These are phyloP conservation scores for Heracleum sosnowskyi DNA, from an alignment of 129 eudicot species.

Conservation along the genomic window DNA sequence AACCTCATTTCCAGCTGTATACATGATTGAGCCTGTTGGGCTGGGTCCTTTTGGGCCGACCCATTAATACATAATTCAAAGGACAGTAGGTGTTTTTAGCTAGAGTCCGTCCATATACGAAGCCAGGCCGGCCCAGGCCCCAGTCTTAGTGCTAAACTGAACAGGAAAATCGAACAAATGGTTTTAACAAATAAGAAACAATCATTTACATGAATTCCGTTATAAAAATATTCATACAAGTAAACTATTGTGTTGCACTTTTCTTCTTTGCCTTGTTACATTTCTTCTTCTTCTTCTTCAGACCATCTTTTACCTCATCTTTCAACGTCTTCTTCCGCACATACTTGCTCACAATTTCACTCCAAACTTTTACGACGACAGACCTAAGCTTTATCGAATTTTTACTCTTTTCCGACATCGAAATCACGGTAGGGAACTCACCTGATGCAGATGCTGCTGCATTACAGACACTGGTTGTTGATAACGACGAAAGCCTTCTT, in stretches of 20 bases:
- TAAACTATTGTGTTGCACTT: not conserved
- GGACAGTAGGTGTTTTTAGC: not conserved
- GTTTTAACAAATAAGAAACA: too few species aligned
- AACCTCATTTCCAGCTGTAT: not conserved
- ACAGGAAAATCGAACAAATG: too few species aligned
- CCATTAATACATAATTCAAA: not conserved
- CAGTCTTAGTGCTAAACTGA: too few species aligned
- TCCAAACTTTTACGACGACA: not conserved
- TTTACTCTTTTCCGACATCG: not conserved
- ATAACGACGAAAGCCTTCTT: slow-evolving; percentile 2
- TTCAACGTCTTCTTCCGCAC: not conserved
- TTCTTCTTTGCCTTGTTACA: not conserved
- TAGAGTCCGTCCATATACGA: not conserved
- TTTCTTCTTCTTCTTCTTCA: not conserved
- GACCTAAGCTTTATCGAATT: not conserved
- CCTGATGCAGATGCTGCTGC: slow-evolving; percentile 1
- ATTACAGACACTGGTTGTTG: not conserved
- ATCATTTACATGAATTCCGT: too few species aligned
- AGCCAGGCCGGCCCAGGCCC: too few species aligned
- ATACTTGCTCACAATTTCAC: not conserved
- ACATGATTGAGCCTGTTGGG: not conserved
- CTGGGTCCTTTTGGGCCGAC: not conserved
- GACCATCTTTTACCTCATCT: not conserved
- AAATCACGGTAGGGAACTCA: not conserved
- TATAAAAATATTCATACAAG: too few species aligned